Evolutionary conservation across 805 yeast genomes (phyloP).

Genomic region (Ascoidea asiatica): DNA sequence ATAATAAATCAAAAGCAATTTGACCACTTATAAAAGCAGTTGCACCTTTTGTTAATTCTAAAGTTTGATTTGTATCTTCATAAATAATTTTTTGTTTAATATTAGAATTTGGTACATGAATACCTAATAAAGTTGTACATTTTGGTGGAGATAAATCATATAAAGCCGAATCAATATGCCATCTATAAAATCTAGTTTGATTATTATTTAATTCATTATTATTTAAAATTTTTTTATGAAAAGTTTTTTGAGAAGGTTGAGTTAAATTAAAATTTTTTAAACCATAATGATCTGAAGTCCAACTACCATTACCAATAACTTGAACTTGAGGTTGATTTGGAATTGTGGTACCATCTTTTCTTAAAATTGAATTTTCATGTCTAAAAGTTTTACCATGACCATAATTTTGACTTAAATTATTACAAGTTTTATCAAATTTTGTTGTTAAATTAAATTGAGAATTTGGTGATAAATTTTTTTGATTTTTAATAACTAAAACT

Average conservation of each 20-base stretch:
- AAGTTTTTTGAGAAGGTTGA: slow-evolving; percentile 75
- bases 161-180: slow-evolving; percentile 90
- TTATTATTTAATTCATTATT: slow-evolving; percentile 45
- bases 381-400: slow-evolving; percentile 79
- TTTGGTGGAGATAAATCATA: slow-evolving; percentile 80
- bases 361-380: slow-evolving; percentile 51
- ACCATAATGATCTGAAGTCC: slow-evolving; percentile 41
- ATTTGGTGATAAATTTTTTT: slow-evolving; percentile 51
- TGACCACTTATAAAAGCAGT: slow-evolving; percentile 85
- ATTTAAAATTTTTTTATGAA: slow-evolving; percentile 57
- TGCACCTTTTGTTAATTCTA: slow-evolving; percentile 70
- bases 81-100: slow-evolving; percentile 53
- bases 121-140: slow-evolving; percentile 73
- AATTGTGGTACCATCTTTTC: slow-evolving; percentile 69
- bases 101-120: slow-evolving; percentile 61
- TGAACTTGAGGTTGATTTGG: slow-evolving; percentile 83
- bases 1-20: slow-evolving; percentile 53
- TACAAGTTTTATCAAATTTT: slow-evolving; percentile 63
- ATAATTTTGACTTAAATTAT: slow-evolving; percentile 38
- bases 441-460: slow-evolving; percentile 69
- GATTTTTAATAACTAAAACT: slow-evolving; percentile 65
- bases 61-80: slow-evolving; percentile 49
- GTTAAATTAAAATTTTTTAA: slow-evolving; percentile 43
- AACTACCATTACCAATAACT: slow-evolving; percentile 67
- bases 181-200: slow-evolving; percentile 75